Percentiles rank a stretch among this genome's conserved stretches.
These are phyloP conservation scores for Oidium heveae DNA, from an alignment of 2,329 filamentous ascomycete species.

Conservation along the genomic window DNA sequence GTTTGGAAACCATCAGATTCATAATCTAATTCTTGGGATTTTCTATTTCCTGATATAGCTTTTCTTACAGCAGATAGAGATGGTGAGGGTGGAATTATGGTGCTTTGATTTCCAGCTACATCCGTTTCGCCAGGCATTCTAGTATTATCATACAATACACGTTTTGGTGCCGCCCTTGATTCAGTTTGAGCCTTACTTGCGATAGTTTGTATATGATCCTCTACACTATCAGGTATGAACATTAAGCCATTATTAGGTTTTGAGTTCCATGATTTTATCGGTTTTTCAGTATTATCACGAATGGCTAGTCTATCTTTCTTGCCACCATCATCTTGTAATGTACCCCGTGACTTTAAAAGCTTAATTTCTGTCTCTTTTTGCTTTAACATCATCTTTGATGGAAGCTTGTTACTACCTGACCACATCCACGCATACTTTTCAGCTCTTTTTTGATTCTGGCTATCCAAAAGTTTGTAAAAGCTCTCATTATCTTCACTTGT, in stretches of 20 bases:
- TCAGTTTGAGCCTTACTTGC: slow-evolving; percentile 41
- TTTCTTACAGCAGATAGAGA: slow-evolving; percentile 65
- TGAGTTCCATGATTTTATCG: slow-evolving; percentile 54
- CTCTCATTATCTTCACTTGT: slow-evolving; percentile 96
- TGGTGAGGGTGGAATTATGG: slow-evolving; percentile 43
- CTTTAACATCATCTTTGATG: slow-evolving; percentile 49
- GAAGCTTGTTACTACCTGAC: slow-evolving; percentile 64
- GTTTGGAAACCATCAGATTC: slow-evolving; percentile 28
- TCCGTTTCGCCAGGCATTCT: slow-evolving; percentile 32
- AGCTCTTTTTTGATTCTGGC: slow-evolving; percentile 61
- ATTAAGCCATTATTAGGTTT: slow-evolving; percentile 63
- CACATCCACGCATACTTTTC: slow-evolving; percentile 81
- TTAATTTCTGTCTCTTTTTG: slow-evolving; percentile 35
- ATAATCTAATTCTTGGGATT: slow-evolving; percentile 28
- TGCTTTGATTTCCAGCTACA: slow-evolving; percentile 12
- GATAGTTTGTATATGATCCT: slow-evolving; percentile 33
- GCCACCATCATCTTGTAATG: slow-evolving; percentile 27
- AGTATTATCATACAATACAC: slow-evolving; percentile 64
- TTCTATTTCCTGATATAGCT: slow-evolving; percentile 52
- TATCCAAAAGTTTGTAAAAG: slow-evolving; percentile 79
- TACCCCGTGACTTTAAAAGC: slow-evolving; percentile 20
- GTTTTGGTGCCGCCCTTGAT: slow-evolving; percentile 52
- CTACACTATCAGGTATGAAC: slow-evolving; percentile 48
- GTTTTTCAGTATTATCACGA: slow-evolving; percentile 41
- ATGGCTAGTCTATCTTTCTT: slow-evolving; percentile 34